phyloP scores from a whole-genome alignment of 2,329 filamentous ascomycete species.

The Colletotrichum karsti region DNA sequence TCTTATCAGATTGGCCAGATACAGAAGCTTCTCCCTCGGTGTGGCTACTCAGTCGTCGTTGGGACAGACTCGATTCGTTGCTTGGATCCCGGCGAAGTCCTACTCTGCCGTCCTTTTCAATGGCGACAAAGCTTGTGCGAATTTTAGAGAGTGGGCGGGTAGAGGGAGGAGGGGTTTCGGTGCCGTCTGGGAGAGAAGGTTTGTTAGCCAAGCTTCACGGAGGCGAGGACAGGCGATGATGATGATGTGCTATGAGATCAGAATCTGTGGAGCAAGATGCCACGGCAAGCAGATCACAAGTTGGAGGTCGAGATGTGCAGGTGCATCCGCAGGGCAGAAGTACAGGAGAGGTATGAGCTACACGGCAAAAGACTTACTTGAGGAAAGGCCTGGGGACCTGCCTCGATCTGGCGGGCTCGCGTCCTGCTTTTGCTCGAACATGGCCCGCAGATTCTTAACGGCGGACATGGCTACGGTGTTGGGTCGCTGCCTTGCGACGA shows the following conservation, averaged over 20 bases:
- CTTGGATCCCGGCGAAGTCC: slow-evolving; percentile 58
- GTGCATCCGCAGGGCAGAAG: background rate
- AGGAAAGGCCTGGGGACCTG: slow-evolving; percentile 67
- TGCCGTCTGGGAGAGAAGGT: slow-evolving; percentile 19
- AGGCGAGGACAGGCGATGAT: background rate
- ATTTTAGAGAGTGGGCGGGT: slow-evolving; percentile 77
- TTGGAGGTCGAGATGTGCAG: background rate
- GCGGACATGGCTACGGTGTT: slow-evolving; percentile 65
- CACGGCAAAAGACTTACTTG: slow-evolving; percentile 43
- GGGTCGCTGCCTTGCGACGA: slow-evolving; percentile 10
- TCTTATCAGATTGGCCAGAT: slow-evolving; percentile 25
- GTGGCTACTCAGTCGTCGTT: slow-evolving; percentile 44
- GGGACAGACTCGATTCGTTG: slow-evolving; percentile 49
- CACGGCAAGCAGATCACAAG: background rate
- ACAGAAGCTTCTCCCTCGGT: slow-evolving; percentile 43
- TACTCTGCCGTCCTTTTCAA: slow-evolving; percentile 71
- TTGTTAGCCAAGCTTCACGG: slow-evolving; percentile 15
- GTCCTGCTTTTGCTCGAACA: slow-evolving; percentile 79
- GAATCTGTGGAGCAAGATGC: background rate
- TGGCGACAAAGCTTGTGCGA: slow-evolving; percentile 77
- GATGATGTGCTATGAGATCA: background rate
- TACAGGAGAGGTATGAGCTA: no score
- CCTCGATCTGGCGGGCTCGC: slow-evolving; percentile 74
- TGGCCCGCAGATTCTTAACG: slow-evolving; percentile 79
- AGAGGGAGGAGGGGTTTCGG: slow-evolving; percentile 26